Percentiles rank a stretch among this genome's conserved stretches.
phyloP scores from a whole-genome alignment of 441 rosid species.

The Aleurites moluccanus region DNA sequence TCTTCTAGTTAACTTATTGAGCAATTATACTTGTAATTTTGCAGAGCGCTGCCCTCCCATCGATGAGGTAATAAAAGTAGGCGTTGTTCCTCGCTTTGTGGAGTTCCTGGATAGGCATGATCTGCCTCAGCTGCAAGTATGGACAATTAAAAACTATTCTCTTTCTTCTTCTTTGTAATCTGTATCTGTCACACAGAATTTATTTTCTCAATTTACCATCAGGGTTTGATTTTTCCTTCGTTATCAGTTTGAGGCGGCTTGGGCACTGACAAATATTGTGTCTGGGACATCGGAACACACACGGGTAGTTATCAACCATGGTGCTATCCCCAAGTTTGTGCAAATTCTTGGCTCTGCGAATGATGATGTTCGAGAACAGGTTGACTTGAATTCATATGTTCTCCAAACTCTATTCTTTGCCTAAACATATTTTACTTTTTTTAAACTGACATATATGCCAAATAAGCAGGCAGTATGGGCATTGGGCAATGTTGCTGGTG shows the following conservation, averaged over 20 bases:
- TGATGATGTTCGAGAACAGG: constrained; percentile 19
- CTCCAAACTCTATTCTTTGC: neutral
- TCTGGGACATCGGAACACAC: constrained; percentile 17
- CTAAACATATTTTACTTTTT: neutral
- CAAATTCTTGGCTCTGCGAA: constrained; percentile 18
- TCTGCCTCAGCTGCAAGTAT: constrained; percentile 18
- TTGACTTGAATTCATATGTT: neutral
- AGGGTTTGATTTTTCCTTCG: constrained; percentile 8
- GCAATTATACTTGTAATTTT: neutral
- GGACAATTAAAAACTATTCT: neutral
- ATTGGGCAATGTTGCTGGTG: constrained; percentile 18
- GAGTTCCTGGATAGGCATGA: constrained; percentile 16
- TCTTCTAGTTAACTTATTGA: neutral
- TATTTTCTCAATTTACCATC: constrained; percentile 6
- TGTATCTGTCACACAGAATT: neutral
- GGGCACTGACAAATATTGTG: constrained; percentile 16
- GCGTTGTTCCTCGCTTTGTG: constrained; percentile 14
- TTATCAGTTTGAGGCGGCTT: constrained; percentile 20
- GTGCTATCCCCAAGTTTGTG: constrained; percentile 17
- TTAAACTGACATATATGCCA: neutral
- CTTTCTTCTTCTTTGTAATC: neutral
- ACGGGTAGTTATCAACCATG: constrained; percentile 11
- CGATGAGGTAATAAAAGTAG: constrained; percentile 12
- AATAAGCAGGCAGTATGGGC: constrained; percentile 18
- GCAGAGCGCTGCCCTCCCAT: constrained; percentile 18